Percentiles rank a stretch among this genome's conserved stretches.
These are phyloP conservation scores for Sinapis alba DNA, from an alignment of 441 rosid genomes.

Conservation along the genomic window DNA sequence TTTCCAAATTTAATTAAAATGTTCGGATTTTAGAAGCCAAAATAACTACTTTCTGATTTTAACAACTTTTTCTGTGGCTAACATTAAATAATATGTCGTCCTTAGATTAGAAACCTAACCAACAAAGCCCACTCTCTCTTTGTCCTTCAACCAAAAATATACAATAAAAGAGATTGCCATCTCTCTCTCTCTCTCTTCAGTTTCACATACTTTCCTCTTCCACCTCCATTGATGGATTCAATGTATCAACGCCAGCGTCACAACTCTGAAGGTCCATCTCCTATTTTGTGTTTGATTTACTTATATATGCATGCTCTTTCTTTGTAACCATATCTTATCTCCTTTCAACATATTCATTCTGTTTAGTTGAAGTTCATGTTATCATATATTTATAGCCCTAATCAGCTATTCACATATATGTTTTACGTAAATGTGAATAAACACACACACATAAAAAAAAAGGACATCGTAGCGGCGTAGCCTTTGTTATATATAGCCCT, in stretches of 20 bases:
- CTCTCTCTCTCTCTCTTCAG: neutral
- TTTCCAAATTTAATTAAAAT: neutral
- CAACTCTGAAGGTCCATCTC: conserved; percentile 8
- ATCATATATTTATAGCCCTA: neutral
- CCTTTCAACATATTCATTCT: neutral
- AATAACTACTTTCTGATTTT: neutral
- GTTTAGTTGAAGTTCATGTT: neutral
- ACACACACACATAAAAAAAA: neutral
- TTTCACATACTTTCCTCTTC: neutral
- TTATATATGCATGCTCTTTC: neutral
- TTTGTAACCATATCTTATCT: neutral
- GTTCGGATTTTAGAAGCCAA: neutral
- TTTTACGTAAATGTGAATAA: neutral
- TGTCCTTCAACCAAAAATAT: neutral
- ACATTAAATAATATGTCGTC: neutral
- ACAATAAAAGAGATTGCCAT: neutral
- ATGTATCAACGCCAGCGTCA: neutral
- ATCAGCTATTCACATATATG: neutral
- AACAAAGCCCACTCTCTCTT: neutral
- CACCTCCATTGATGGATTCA: conserved; percentile 1
- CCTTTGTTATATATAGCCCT: neutral
- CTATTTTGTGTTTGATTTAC: neutral
- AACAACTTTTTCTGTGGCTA: neutral
- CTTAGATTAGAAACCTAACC: neutral
- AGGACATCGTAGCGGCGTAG: neutral